phyloP scores from a whole-genome alignment of 2,329 filamentous ascomycete species.

The Cladosporium austrohemisphaericum region DNA sequence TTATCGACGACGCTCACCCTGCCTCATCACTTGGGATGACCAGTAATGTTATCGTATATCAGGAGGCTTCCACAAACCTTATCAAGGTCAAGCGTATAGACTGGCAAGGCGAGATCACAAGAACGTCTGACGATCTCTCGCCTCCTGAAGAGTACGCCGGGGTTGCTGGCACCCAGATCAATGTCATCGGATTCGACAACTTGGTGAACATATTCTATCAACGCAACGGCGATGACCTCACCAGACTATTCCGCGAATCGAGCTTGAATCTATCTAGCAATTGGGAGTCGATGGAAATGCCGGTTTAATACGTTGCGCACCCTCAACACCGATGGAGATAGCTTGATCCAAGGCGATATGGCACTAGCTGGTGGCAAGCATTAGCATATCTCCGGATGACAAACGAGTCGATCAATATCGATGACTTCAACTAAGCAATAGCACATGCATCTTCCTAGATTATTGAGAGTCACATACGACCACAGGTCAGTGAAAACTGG shows the following conservation, averaged over 20 bases:
- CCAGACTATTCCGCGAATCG: not conserved
- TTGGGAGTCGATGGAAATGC: not conserved
- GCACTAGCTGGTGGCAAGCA: not conserved
- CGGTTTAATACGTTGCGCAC: not conserved
- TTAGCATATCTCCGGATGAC: not conserved
- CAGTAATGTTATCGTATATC: not conserved
- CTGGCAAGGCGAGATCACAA: not conserved
- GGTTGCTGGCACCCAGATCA: not conserved
- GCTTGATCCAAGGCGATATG: not conserved
- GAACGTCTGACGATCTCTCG: not conserved
- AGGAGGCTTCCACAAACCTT: not conserved
- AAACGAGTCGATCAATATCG: not conserved
- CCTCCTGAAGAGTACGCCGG: not conserved
- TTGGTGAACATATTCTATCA: not conserved
- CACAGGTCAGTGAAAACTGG: no score
- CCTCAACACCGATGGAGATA: not conserved
- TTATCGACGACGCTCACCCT: not conserved
- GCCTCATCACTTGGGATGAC: not conserved
- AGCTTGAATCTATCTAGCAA: not conserved
- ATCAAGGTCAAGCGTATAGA: not conserved
- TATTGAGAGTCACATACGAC: no score
- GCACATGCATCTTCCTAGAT: no score
- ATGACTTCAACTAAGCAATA: no score
- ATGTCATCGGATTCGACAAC: not conserved
- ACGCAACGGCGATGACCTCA: not conserved